Percentiles rank a stretch among this genome's conserved stretches.
phyloP scores from a whole-genome alignment of 345 rosid genomes.

The Lumnitzera racemosa region DNA sequence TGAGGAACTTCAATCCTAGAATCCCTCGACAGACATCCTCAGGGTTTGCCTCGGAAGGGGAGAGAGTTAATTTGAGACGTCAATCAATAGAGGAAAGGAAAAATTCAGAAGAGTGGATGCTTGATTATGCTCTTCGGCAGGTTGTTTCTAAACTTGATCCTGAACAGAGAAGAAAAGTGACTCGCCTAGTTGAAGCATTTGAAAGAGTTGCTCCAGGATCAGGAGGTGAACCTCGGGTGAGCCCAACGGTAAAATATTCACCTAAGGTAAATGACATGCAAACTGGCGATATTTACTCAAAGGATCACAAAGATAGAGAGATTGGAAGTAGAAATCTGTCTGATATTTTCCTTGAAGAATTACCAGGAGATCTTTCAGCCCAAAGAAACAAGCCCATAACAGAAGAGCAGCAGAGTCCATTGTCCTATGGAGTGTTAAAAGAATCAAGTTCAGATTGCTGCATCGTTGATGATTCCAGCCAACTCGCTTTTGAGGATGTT shows the following conservation, averaged over 20 bases:
- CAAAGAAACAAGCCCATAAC: conserved; percentile 6
- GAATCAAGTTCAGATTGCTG: not conserved
- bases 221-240: conserved; percentile 20
- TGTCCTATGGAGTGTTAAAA: not conserved
- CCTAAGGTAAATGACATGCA: conserved; percentile 31
- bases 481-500: no score
- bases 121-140: conserved; percentile 70
- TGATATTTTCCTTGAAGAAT: conserved; percentile 4
- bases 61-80: conserved; percentile 61
- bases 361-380: not conserved
- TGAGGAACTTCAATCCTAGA: conserved; percentile 42
- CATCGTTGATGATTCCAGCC: not conserved
- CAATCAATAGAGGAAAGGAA: conserved; percentile 56
- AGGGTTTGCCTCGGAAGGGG: conserved; percentile 49
- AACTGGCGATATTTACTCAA: conserved; percentile 15
- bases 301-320: conserved; percentile 13
- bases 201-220: conserved; percentile 60
- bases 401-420: conserved; percentile 6
- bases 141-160: conserved; percentile 70
- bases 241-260: conserved; percentile 17
- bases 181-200: conserved; percentile 91
- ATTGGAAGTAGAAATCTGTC: conserved; percentile 11
- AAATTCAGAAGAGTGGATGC: conserved; percentile 89
- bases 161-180: conserved; percentile 70
- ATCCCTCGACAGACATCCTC: conserved; percentile 31